Conservation (phyloP, 1,284 basidiomycete genomes). For the Neonothopanus nambi region DNA sequence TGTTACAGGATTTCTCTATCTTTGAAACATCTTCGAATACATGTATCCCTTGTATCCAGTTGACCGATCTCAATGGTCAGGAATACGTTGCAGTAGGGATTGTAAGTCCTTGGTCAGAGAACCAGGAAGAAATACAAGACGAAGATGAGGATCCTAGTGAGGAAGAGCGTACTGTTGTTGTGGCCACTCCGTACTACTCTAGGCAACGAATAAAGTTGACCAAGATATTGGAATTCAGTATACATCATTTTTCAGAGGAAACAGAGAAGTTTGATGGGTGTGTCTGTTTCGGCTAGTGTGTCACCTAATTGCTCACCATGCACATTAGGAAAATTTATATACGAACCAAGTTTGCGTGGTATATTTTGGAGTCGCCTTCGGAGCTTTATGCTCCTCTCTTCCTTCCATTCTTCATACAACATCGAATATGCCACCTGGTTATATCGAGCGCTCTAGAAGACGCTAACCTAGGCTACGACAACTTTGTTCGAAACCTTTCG, state of each 20-base stretch:
- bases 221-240: slow-evolving; percentile 45
- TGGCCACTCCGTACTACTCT: no score
- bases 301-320: slow-evolving; percentile 5
- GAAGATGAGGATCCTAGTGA: slow-evolving; percentile 16
- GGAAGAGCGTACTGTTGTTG: slow-evolving; percentile 17
- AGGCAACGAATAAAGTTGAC: slow-evolving; percentile 41
- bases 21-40: slow-evolving; percentile 39
- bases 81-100: slow-evolving; percentile 34
- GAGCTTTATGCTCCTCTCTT: slow-evolving; percentile 43
- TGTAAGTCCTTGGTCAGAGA: slow-evolving; percentile 20
- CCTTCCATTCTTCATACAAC: slow-evolving; percentile 44
- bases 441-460: slow-evolving; percentile 35
- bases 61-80: slow-evolving; percentile 30
- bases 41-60: slow-evolving; percentile 36
- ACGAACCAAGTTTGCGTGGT: slow-evolving; percentile 53
- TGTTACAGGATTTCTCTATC: slow-evolving; percentile 50
- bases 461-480: slow-evolving; percentile 33
- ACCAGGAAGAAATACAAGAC: slow-evolving; percentile 24
- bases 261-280: slow-evolving; percentile 38
- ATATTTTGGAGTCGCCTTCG: slow-evolving; percentile 55
- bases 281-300: slow-evolving; percentile 5
- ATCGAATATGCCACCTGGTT: slow-evolving; percentile 48
- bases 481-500: slow-evolving; percentile 38
- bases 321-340: slow-evolving; percentile 40
- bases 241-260: slow-evolving; percentile 40